phyloP scores from a whole-genome alignment of 352 stramenopile genomes.

The Pythium myriotylum region DNA sequence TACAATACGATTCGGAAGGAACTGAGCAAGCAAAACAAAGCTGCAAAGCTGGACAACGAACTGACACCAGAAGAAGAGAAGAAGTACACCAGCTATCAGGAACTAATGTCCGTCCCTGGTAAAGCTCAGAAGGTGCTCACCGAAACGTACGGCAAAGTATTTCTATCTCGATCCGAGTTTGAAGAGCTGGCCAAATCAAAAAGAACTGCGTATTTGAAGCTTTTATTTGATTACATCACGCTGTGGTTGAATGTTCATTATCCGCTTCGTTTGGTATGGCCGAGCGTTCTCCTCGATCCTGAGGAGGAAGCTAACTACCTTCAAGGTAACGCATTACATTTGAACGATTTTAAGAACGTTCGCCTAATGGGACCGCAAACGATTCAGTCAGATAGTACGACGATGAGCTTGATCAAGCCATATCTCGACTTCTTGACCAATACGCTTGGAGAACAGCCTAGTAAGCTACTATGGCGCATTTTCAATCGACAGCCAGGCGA shows the following conservation, averaged over 20 bases:
- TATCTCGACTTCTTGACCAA: constrained; percentile 24
- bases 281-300: constrained; percentile 8
- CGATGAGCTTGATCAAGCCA: constrained; percentile 19
- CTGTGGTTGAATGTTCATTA: constrained; percentile 29
- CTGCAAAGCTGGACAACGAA: constrained; percentile 29
- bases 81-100: constrained; percentile 27
- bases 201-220: constrained; percentile 21
- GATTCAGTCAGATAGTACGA: constrained; percentile 18
- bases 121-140: constrained; percentile 14
- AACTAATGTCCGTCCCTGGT: constrained; percentile 22
- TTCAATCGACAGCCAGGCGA: constrained; percentile 20
- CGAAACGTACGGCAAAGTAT: constrained; percentile 21
- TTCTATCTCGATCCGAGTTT: constrained; percentile 23
- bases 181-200: constrained; percentile 16
- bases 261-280: constrained; percentile 25
- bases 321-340: constrained; percentile 18
- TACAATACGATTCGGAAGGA: constrained; percentile 28
- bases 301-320: constrained; percentile 20
- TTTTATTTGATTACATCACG: constrained; percentile 28
- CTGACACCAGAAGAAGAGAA: constrained; percentile 23
- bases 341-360: constrained; percentile 29
- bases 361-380: constrained; percentile 25
- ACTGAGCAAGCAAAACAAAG: constrained; percentile 30
- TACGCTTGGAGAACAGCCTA: constrained; percentile 19
- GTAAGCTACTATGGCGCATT: constrained; percentile 21